Evolutionary conservation across 257 asterid genomes (phyloP), one percentile per base, ranked within the genome.

Genomic region (Gynochthodes officinalis): DNA sequence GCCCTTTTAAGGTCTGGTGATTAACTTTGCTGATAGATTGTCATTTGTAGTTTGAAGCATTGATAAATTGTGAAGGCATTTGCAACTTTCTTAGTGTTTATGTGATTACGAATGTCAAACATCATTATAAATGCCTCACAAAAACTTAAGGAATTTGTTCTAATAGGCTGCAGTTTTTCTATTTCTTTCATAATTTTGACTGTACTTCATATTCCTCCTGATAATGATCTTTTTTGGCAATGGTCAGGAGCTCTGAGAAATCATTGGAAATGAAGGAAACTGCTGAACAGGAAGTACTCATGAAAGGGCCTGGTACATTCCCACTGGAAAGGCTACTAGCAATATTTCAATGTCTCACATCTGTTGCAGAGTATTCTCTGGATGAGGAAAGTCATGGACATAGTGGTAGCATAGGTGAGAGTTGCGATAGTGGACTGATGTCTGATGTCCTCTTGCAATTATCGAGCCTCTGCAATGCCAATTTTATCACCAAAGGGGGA

Each of bases 271-370:
- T 76, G 62, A 92, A 90, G 87, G 99, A 90, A 82, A 85, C 57
- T 70, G 88, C 89, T 79, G 98, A 92, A 77, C 94, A 80, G 76
- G 98, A 92, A 67, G 63, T 80, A 75, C 86, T 95, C 81, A 82
- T 89, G 92, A 95, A 95, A 88, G 98, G 97, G 37, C 98, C 99
- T 16, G 98, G 96, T 74, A 87, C 90, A 48, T 95, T 95, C 81
- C 99, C 98, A 0, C 75, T 95, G 70, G 99, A 95, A 79, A 90
- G 98, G 83, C 78, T 95, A 76, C 80, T 95, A 72, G 99, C 96
- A 62, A 89, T 95, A 76, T 92, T 75, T 76, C 94, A 92, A 77
- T 95, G 99, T 82, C 85, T 95, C 62, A 70, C 96, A 77, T 88
- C 97, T 67, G 90, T 86, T 66, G 90, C 82, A 52, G 96, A 91